Base-by-base conservation (phyloP, 768 basidiomycete genomes). In the Peribolospora kevripleyi region DNA sequence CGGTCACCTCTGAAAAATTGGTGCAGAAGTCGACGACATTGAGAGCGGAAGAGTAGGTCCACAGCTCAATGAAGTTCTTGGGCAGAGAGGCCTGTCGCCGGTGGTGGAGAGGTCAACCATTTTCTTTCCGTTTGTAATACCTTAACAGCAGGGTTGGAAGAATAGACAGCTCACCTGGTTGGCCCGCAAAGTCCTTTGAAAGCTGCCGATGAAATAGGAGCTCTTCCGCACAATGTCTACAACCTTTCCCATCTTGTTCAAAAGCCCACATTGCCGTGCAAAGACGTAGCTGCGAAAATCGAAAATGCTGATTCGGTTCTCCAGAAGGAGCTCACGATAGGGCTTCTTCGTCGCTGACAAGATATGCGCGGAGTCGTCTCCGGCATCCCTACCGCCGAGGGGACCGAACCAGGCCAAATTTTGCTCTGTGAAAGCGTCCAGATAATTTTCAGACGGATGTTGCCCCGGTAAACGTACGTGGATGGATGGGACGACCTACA, bases 211-310 rank as follows among this genome's bases (percentile, higher is more conserved):
- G 66, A 95, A 95, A 52, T 74, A 71, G 6, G 74, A 74, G 0
- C 78, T 77, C 63, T 82, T 81, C 58, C 72, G 73, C 48, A 80
- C 76, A 7, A 86, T 73, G 56, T 91, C 83, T 7, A 72, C 73
- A 5, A 84, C 68, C 46, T 76, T 73, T 0, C 78, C 77, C 62
- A 83, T 66, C 60, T 75, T 76, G 48, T 76, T 81, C 2, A 95
- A 70, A 41, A 95, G 70, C 50, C 71, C 70, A 54, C 84, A 85
- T 67, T 93, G 88, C 13, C 84, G 74, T 37, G 84, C 79, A 52
- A 95, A 80, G 14, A 97, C 73, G 65, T 93, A 98, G 61, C 80
- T 75, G 51, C 90, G 77, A 61, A 95, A 82, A 70, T 97, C 93
- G 64, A 97, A 91, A 7, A 91, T 75, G 4, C 86, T 82, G 60